phyloP scores from a whole-genome alignment of 345 rosid species.

The Bretschneidera sinensis region DNA sequence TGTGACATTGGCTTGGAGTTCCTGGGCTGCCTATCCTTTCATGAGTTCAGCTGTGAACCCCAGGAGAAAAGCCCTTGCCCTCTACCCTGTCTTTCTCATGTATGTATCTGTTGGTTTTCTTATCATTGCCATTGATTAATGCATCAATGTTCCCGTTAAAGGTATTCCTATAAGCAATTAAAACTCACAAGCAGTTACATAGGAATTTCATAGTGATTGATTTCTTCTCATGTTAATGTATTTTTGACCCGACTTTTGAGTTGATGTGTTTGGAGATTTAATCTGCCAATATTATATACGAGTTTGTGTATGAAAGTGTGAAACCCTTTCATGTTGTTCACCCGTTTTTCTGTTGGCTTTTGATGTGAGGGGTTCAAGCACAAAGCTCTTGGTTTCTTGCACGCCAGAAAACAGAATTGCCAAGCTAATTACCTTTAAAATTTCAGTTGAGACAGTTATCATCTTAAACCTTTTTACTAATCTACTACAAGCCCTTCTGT shows the following conservation, averaged over 20 bases:
- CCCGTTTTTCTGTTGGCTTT: not conserved
- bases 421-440: too few relatives aligned
- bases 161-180: too few relatives aligned
- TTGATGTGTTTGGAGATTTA: not conserved
- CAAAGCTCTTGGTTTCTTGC: not conserved
- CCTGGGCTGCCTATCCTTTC: conserved; percentile 96
- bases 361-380: not conserved
- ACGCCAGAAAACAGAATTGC: too few relatives aligned
- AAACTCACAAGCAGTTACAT: not conserved
- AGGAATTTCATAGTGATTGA: not conserved
- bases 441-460: too few relatives aligned
- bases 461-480: too few relatives aligned
- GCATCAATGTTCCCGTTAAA: not conserved
- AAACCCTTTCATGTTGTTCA: not conserved
- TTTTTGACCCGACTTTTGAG: not conserved
- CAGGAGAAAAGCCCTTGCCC: conserved; percentile 80
- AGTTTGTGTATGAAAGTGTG: not conserved
- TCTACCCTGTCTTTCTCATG: conserved; percentile 95
- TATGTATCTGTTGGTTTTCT: conserved; percentile 94
- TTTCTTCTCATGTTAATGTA: not conserved
- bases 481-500: too few relatives aligned
- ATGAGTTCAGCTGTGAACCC: conserved; percentile 92
- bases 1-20: conserved; percentile 84
- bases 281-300: not conserved
- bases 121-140: conserved; percentile 76